A percentile compares a stretch with the other conserved stretches of the same genome.
Evolutionary conservation across 495 filamentous ascomycete genomes (phyloP).

Genomic region (Penicillium silybi): DNA sequence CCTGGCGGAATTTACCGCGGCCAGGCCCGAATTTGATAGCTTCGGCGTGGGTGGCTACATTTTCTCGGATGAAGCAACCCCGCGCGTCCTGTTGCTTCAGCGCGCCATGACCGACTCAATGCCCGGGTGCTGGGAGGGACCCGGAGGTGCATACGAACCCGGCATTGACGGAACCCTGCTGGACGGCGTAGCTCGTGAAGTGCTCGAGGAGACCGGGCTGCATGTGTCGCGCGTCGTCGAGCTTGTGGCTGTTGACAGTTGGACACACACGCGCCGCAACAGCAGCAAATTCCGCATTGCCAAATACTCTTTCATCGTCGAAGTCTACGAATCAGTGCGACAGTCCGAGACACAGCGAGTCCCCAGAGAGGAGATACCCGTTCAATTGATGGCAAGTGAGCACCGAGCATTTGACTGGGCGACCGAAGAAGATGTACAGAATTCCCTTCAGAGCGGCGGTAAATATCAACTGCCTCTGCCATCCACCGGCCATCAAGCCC

Average conservation of each 20-base stretch:
- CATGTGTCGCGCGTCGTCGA: slow-evolving; percentile 41
- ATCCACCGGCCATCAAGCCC: slow-evolving; percentile 2
- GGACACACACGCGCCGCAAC: slow-evolving; percentile 20
- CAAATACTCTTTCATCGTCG: slow-evolving; percentile 39
- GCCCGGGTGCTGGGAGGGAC: slow-evolving; percentile 54
- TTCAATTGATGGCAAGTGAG: slow-evolving; percentile 37
- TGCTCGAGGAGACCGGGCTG: slow-evolving; percentile 57
- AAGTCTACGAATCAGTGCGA: slow-evolving; percentile 26
- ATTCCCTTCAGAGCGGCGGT: slow-evolving; percentile 4
- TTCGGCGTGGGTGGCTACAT: slow-evolving; percentile 41
- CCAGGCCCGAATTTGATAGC: slow-evolving; percentile 30
- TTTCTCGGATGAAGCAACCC: slow-evolving; percentile 25
- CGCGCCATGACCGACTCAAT: slow-evolving; percentile 43
- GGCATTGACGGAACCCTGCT: slow-evolving; percentile 48
- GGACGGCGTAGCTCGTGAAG: slow-evolving; percentile 50
- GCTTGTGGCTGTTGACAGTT: slow-evolving; percentile 35
- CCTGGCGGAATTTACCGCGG: slow-evolving; percentile 27
- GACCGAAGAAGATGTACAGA: slow-evolving; percentile 33
- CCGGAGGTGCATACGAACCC: slow-evolving; percentile 50
- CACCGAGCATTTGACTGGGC: slow-evolving; percentile 47
- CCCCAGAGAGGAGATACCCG: slow-evolving; percentile 24
- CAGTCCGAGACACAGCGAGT: not conserved
- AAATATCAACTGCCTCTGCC: slow-evolving; percentile 10
- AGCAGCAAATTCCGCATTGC: slow-evolving; percentile 14
- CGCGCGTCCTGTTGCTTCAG: slow-evolving; percentile 50